Evolutionary conservation across 345 rosid species (phyloP), one percentile per base, ranked within the genome.

Genomic region (Citrus inodora): DNA sequence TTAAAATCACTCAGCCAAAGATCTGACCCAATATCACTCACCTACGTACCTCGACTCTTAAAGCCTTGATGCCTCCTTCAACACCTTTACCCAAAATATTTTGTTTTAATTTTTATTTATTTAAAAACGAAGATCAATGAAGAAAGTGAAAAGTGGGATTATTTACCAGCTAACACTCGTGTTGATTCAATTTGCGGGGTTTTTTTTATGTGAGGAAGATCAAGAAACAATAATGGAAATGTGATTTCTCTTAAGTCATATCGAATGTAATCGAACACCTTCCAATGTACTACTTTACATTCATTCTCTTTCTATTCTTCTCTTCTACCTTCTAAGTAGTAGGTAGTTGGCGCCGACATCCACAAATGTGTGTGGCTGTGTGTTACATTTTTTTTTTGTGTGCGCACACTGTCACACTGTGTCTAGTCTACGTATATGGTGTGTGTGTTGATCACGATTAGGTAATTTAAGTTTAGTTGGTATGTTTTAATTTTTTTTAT

Each of bases 41-140:
- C 92, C 98, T 97, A n/a, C n/a, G n/a, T n/a, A 91, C 76, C 99
- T 95, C 2, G 92, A 95, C 61, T 84, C 89, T 84, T 95, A 95
- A 62, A 95, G 94, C 91, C 94, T 89, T 6, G 94, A 88, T 19
- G 98, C 99, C 88, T 92, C 92, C 85, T 92, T 96, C 82, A 96
- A 67, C 76, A 92, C 87, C 97, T 93, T 79, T 66, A 72, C 5
- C 13, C 65, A 27, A 16, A 62, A 9, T 5, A 4, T 2, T 2
- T 1, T 30, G 16, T 13, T 13, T 48, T 32, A 32, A 2, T 42
- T 42, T 10, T 9, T 42, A 38, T 42, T 42, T 40, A 9, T 40
- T 40, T 40, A 40, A 51, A 51, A 14, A 5, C 4, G 56, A 64
- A 64, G 10, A 28, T 30, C 1, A 9, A 51, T 28, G 1, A 48